Evolutionary conservation across 176 grass and related monocot species (phyloP).

Genomic region (Oryza australiensis): DNA sequence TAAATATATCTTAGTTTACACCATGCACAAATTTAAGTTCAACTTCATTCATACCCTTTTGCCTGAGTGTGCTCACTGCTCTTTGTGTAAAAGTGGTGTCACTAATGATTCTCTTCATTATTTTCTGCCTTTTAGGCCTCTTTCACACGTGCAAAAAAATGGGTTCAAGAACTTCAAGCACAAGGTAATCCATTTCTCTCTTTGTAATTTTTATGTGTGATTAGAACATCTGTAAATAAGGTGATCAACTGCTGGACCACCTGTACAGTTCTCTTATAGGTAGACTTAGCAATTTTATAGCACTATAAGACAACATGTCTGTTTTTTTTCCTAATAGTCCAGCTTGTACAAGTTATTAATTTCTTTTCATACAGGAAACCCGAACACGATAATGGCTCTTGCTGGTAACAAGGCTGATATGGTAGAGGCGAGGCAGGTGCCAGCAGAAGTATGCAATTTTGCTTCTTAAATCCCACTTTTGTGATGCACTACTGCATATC

Average conservation of each 20-base stretch:
- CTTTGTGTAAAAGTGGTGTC: background rate
- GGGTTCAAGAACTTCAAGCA: conserved; percentile 93
- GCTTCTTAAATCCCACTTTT: conserved; percentile 6
- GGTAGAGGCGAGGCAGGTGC: conserved; percentile 73
- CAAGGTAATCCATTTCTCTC: conserved; percentile 57
- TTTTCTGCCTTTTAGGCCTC: conserved; percentile 59
- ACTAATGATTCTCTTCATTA: background rate
- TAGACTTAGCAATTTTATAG: background rate
- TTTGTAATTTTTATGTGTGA: background rate
- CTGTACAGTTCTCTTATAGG: background rate
- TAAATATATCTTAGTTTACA: background rate
- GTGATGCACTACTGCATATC: background rate
- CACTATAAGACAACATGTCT: background rate
- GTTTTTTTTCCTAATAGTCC: background rate
- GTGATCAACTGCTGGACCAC: background rate
- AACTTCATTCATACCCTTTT: background rate
- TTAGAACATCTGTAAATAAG: conserved; percentile 16
- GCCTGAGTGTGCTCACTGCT: background rate
- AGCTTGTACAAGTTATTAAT: background rate
- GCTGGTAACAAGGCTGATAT: conserved; percentile 96
- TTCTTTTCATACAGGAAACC: conserved; percentile 58
- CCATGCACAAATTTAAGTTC: background rate
- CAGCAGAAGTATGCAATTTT: conserved; percentile 59
- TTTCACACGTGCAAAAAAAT: conserved; percentile 84
- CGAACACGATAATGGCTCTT: conserved; percentile 86